Base-by-base conservation (phyloP, 495 filamentous ascomycete species). In the Geopyxis carbonaria region DNA sequence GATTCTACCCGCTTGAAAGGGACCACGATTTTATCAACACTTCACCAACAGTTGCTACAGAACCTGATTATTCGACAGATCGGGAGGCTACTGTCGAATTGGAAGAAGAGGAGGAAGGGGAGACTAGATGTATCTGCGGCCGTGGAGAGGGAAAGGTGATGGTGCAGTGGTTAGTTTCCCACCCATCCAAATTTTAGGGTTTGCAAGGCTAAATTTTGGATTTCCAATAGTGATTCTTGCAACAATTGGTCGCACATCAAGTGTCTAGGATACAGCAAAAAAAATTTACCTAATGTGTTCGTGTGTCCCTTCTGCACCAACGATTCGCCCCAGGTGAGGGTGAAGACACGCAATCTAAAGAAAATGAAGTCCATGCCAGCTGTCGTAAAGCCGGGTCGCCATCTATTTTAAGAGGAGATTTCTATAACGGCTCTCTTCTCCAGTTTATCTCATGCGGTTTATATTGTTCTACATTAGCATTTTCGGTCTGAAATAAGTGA, bases 121-220 rank as follows among this genome's bases (percentile, higher is more conserved):
- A 32, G 4, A 55, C 51, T 8, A 40, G 51, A n/a, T 55, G 51
- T 27, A 30, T 55, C 30, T 55, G 51, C 22, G 47, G 51, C 9
- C 36, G 43, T 14, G 41, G 31, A 4, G 41, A 44, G 31, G 50
- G 51, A 10, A 45, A 40, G 4, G 37, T 35, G 16, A 50, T 55
- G 46, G 51, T 55, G 11, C 50, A 55, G 36, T 55, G 51, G 51
- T 53, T 40, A 20, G 43, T 36, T 24, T 31, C 35, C 31, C 30
- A 2, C 14, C 22, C 1, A 18, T 21, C 15, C 14, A 45, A 22
- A 5, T 22, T 43, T 10, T 46, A 20, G 6, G 7, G 27, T 18
- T 22, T 30, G 2, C 7, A 8, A 22, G 31, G 31, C 14, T 33
- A 16, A 8, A 24, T 24, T 7, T 18, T 16, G 10, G n/a, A 30